Evolutionary conservation across 2,329 filamentous ascomycete species (phyloP), one percentile per base, ranked within the genome.

Genomic region (Plenodomus tracheiphilus): DNA sequence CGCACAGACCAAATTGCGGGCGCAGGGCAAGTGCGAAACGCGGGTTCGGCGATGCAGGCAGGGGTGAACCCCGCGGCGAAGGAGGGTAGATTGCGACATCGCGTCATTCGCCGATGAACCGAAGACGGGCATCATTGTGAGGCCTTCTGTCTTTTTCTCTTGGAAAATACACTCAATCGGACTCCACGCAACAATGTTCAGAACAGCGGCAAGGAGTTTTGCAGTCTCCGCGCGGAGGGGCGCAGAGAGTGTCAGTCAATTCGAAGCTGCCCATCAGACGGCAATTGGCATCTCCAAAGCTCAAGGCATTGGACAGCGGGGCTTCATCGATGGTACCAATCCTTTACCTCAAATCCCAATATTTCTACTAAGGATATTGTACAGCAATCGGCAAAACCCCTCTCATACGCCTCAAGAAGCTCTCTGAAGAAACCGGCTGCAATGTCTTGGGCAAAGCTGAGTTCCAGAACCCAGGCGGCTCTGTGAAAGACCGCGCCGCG

Each of bases 401-500:
- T 1, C 83, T 99, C 45, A 96, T 99, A 73, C 87, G 89, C 41
- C 81, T 99, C 42, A 93, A 96, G 75, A 84, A 81, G 53, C 85
- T 97, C 61, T 97, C 93, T 35, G 85, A 90, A 51, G 83, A 95
- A 69, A 97, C 94, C 0, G 91, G 92, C 58, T 97, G 94, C 81
- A 89, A 96, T 64, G 80, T 99, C 49, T 85, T 97, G 35, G 94
- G 93, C 67, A 99, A 99, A 75, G 92, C 94, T 64, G 94, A 99
- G 74, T 99, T 99, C 78, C 94, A 96, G 81, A 99, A 99, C 79
- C 94, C 94, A 1, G 94, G 94, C 61, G 94, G 94, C 51, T 92
- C 87, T 46, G 87, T 99, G 72, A 99, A 99, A 78, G 94, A 99
- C 77, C 89, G 94, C 56, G 94, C 94, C 2, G 94, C 94, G 3